phyloP scores from a whole-genome alignment of 2,329 filamentous ascomycete genomes.

The Mariannaea sp. region DNA sequence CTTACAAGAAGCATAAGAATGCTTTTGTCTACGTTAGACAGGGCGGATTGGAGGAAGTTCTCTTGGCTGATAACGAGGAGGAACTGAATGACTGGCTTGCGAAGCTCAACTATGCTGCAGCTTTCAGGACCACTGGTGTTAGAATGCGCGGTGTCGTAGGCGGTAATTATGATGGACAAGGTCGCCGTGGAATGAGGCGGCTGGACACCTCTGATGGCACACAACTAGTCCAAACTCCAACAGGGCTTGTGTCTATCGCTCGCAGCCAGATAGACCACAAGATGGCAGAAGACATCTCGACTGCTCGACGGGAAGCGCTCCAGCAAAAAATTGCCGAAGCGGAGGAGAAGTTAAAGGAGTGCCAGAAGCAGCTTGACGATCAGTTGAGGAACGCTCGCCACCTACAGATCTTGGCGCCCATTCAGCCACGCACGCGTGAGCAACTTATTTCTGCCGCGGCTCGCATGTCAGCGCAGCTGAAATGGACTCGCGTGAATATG shows the following conservation, averaged over 20 bases:
- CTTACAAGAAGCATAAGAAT: constrained; percentile 94
- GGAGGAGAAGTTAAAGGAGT: constrained; percentile 74
- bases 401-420: constrained; percentile 83
- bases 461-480: constrained; percentile 83
- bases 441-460: constrained; percentile 83
- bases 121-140: constrained; percentile 89
- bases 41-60: constrained; percentile 84
- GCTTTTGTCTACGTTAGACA: constrained; percentile 90
- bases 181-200: constrained; percentile 71
- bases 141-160: constrained; percentile 87
- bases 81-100: constrained; percentile 98
- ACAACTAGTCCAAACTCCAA: constrained; percentile 69
- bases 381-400: constrained; percentile 90
- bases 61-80: constrained; percentile 85
- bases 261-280: constrained; percentile 77
- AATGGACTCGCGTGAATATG: constrained; percentile 93
- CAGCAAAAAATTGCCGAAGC: constrained; percentile 80
- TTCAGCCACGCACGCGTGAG: constrained; percentile 88
- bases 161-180: constrained; percentile 82
- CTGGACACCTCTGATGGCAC: constrained; percentile 66
- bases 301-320: constrained; percentile 82
- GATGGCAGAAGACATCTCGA: constrained; percentile 84
- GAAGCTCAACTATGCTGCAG: constrained; percentile 94
- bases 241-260: constrained; percentile 74
- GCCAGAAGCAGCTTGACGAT: constrained; percentile 78